Evolutionary conservation across 768 basidiomycete species (phyloP), one percentile per base, ranked within the genome.

Genomic region (Neoboletus brunneissimus): DNA sequence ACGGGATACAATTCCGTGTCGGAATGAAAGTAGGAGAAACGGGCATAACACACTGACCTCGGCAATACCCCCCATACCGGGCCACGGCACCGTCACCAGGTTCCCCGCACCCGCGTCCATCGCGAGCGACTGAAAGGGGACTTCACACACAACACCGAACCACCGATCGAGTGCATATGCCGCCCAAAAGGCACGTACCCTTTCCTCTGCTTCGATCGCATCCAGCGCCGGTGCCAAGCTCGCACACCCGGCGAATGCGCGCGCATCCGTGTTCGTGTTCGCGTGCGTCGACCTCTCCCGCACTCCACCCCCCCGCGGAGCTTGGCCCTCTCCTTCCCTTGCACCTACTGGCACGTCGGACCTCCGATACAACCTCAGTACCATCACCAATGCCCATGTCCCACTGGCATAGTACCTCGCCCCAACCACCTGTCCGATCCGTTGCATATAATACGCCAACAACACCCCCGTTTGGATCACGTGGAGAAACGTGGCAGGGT

Each of bases 381-480:
- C 75, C 20, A 81, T 67, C 5, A 75, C 79, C 13, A 87, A 66
- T 2, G 71, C 67, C 59, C 80, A 71, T 49, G 83, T 74, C 12
- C 79, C 72, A 46, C 79, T 78, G 23, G 79, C 75, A 57, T 80
- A 81, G 54, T 79, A 78, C 64, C 82, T 83, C 8, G 86, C 88
- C 58, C 86, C 84, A 2, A 87, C 73, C 35, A 81, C 69, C 32
- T 81, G 76, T 53, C 84, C 85, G 20, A 73, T 78, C 47, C 81
- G 80, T 64, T 85, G 81, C 64, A 89, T 82, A 66, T 85, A 88
- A 61, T 82, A 79, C 1, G 83, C 74, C 27, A 90, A 74, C n/a
- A 91, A 76, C 5, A 89, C 72, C 56, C 88, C 80, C 0, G 83
- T 78, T 57, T 87, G 86, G 10, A 87, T 63, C 16, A 83, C 79